Evolutionary conservation across 192 early-diverging fungal genomes (phyloP).

Genomic region (Coemansia sp.): DNA sequence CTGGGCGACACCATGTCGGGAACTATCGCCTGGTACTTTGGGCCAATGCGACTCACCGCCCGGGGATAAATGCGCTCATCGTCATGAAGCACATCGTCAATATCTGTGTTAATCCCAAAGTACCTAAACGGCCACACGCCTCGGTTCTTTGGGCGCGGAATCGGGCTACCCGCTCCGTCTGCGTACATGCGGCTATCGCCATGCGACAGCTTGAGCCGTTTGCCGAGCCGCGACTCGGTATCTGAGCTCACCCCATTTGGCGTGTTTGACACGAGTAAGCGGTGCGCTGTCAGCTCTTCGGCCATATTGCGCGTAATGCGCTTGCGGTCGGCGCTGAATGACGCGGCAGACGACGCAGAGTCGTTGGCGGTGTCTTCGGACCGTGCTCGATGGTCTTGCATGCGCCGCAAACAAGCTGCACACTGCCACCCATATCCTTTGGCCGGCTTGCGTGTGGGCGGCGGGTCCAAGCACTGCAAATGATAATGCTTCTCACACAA

Average conservation of each 20-base stretch:
- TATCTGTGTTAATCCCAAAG: slow-evolving; percentile 77
- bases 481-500: slow-evolving; percentile 76
- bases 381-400: slow-evolving; percentile 38
- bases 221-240: slow-evolving; percentile 47
- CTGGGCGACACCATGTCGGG: slow-evolving; percentile 54
- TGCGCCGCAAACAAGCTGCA: slow-evolving; percentile 59
- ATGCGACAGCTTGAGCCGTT: slow-evolving; percentile 39
- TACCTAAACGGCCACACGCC: slow-evolving; percentile 87
- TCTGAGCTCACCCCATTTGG: slow-evolving; percentile 22
- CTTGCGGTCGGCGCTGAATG: slow-evolving; percentile 20
- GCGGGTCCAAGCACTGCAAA: slow-evolving; percentile 79
- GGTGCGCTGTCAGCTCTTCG: too few relatives aligned
- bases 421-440: slow-evolving; percentile 91
- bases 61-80: slow-evolving; percentile 77
- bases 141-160: slow-evolving; percentile 44
- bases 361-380: slow-evolving; percentile 10
- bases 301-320: slow-evolving; percentile 28
- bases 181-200: slow-evolving; percentile 14
- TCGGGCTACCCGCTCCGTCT: slow-evolving; percentile 17
- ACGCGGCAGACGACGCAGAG: background rate
- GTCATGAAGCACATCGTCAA: slow-evolving; percentile 66
- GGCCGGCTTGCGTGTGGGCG: slow-evolving; percentile 67
- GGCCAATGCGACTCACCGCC: slow-evolving; percentile 75
- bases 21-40: slow-evolving; percentile 75
- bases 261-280: background rate